Base-by-base conservation (phyloP, 305 asterid genomes). In the Andrographis paniculata region DNA sequence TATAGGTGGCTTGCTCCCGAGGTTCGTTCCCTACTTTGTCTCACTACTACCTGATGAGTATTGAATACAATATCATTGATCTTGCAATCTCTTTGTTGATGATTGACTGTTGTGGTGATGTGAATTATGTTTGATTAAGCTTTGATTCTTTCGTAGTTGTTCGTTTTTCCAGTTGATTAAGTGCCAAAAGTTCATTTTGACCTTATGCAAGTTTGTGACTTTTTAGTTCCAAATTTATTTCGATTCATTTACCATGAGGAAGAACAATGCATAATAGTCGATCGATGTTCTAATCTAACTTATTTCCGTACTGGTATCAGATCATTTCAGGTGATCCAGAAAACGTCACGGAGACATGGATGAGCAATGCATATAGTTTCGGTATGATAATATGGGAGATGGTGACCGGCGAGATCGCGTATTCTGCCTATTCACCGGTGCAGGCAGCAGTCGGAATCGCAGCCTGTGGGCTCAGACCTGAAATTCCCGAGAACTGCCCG, bases 1-100 rank as follows among this genome's bases (percentile, higher is more conserved):
- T 89, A 79, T 62, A 72, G 95, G 59, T 89, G 97, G 97, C 87
- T 89, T 60, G 97, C 97, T 55, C 97, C 97, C 5, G 97, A 89
- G 97, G 97, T 89, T 56, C 60, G 79, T 56, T 63, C 44, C 41
- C 64, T 42, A 24, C 38, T 10, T 9, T 13, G 37, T 45, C 53
- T 51, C 18, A 20, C n/a, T 16, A 14, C 14, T 33, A 6, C 12
- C 33, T 10, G 10, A 27, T 17, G 35, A 30, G 36, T 47, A 17
- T 40, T 45, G 60, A 56, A 33, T 56, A 28, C 50, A 7, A 18
- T 57, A 23, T 52, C 18, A 45, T 41, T 45, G 45, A 24, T 8
- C 17, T 27, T 62, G 50, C 10, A 55, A 40, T 31, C 44, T 46
- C 45, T 53, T 42, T 48, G 28, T 45, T 50, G 18, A 28, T 9